phyloP scores from a whole-genome alignment of 768 basidiomycete species.

The Boletus huronensis region DNA sequence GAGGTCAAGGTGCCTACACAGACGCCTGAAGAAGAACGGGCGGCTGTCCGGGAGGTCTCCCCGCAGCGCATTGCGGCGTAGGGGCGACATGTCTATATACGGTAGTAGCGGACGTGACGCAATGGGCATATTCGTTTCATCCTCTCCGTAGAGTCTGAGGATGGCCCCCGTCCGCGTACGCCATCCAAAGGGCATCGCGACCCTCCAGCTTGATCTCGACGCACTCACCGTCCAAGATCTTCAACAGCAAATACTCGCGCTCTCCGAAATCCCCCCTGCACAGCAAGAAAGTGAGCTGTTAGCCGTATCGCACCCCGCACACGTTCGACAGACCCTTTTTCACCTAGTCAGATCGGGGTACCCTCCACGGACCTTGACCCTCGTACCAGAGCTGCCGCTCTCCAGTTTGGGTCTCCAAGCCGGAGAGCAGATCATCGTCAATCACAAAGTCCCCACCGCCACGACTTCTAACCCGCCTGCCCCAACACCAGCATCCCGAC shows the following conservation, averaged over 20 bases:
- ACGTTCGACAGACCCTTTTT: background rate
- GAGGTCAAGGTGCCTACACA: constrained; percentile 18
- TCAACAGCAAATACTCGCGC: constrained; percentile 62
- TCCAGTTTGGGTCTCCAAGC: constrained; percentile 69
- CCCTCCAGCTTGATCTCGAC: constrained; percentile 66
- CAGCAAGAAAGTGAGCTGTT: constrained; percentile 69
- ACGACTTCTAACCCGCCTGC: constrained; percentile 5
- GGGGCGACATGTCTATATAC: constrained; percentile 4
- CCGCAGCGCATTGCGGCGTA: constrained; percentile 11
- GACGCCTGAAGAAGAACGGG: constrained; percentile 1
- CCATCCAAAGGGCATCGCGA: constrained; percentile 80
- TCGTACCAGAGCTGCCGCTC: constrained; percentile 71
- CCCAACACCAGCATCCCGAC: constrained; percentile 10
- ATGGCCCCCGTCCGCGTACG: constrained; percentile 80
- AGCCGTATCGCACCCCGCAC: background rate
- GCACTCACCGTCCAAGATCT: constrained; percentile 69
- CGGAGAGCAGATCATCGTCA: constrained; percentile 89
- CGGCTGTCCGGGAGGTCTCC: background rate
- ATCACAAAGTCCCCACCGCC: constrained; percentile 31
- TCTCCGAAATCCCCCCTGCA: constrained; percentile 68
- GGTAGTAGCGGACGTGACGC: constrained; percentile 11
- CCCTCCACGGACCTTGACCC: constrained; percentile 70
- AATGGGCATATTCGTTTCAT: background rate
- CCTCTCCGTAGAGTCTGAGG: background rate
- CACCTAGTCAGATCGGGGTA: constrained; percentile 75